Percentiles rank a stretch among this genome's conserved stretches.
phyloP scores from a whole-genome alignment of 2,329 filamentous ascomycete genomes.

The Penicillium sp. region DNA sequence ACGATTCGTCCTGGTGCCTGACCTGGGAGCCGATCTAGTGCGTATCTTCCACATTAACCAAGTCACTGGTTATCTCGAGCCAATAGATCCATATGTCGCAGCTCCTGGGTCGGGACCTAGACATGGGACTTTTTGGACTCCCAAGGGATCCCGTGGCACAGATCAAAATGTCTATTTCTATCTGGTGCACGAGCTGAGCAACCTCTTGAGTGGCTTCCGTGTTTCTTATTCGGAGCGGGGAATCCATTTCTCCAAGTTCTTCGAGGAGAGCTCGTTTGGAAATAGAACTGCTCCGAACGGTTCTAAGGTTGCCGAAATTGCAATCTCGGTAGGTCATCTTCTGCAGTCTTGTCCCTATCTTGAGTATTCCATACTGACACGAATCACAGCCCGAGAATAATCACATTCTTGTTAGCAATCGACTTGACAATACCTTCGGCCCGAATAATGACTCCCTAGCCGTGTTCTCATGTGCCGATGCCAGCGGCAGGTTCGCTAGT shows the following conservation, averaged over 20 bases:
- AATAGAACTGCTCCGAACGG: constrained; percentile 3
- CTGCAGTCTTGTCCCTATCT: background rate
- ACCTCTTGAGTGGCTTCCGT: constrained; percentile 18
- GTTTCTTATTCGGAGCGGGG: constrained; percentile 13
- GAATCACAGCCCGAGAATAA: constrained; percentile 14
- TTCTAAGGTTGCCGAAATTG: constrained; percentile 17
- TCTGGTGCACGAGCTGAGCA: constrained; percentile 21
- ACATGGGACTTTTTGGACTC: constrained; percentile 55
- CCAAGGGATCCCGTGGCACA: constrained; percentile 9
- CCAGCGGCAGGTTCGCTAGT: background rate
- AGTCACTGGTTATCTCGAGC: constrained; percentile 47
- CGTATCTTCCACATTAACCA: constrained; percentile 56
- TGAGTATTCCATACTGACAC: no score
- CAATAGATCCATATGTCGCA: constrained; percentile 47
- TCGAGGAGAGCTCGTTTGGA: constrained; percentile 14
- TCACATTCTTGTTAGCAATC: constrained; percentile 16
- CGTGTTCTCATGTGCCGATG: constrained; percentile 12
- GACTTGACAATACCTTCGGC: constrained; percentile 17
- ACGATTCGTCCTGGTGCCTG: constrained; percentile 55
- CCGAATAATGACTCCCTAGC: constrained; percentile 15
- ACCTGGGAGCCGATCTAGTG: constrained; percentile 58
- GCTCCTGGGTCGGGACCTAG: constrained; percentile 54
- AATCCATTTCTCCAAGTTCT: constrained; percentile 13
- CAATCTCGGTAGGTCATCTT: constrained; percentile 11
- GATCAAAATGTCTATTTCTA: constrained; percentile 14